Evolutionary conservation across 1,284 basidiomycete genomes (phyloP).

Genomic region (Austroboletus niveus): DNA sequence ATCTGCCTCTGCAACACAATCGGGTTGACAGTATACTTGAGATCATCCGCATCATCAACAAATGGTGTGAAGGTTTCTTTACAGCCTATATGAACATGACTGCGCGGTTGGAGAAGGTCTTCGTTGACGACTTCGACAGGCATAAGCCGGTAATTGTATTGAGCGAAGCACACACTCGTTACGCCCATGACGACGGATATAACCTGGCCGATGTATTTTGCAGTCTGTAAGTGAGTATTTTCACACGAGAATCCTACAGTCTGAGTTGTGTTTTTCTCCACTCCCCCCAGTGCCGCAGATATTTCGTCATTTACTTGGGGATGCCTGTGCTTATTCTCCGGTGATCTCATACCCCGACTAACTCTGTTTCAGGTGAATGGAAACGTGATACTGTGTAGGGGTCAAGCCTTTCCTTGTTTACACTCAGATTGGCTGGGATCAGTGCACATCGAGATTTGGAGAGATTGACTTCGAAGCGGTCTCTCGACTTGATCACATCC

Average conservation of each 20-base stretch:
- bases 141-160: background rate
- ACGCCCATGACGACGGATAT: background rate
- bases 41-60: background rate
- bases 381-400: background rate
- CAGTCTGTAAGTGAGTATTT: constrained; percentile 6
- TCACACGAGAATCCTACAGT: background rate
- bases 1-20: background rate
- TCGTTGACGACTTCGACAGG: background rate
- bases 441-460: background rate
- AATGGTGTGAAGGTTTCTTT: background rate
- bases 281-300: constrained; percentile 7
- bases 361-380: background rate
- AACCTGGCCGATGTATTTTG: constrained; percentile 4
- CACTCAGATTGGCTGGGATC: background rate
- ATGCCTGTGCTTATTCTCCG: too few species aligned
- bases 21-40: background rate
- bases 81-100: background rate
- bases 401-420: background rate
- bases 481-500: background rate
- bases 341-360: too few species aligned
- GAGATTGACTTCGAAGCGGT: background rate
- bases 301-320: background rate
- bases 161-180: background rate
- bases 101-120: background rate
- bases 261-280: constrained; percentile 13